A percentile compares a stretch with the other conserved stretches of the same genome.
phyloP scores from a whole-genome alignment of 345 rosid species.

The Eucalyptus guilfoylei region DNA sequence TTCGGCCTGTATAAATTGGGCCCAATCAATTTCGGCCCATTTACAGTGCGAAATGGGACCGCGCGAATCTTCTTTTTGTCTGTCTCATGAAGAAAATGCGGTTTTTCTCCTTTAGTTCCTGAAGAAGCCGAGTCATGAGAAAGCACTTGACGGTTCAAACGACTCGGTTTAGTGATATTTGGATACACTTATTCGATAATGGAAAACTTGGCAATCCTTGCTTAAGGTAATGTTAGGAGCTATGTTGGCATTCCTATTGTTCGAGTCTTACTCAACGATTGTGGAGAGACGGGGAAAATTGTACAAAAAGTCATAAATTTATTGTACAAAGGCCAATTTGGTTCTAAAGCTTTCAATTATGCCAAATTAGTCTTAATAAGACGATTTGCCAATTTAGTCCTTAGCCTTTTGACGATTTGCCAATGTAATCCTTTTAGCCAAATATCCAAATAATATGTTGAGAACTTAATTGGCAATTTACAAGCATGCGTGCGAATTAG shows the following conservation, averaged over 20 bases:
- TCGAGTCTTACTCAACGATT: not conserved
- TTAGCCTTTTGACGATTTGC: rapidly evolving
- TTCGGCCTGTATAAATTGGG: not conserved
- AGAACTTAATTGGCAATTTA: not conserved
- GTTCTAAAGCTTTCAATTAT: too few species aligned
- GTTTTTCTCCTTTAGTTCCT: not conserved
- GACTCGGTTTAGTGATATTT: not conserved
- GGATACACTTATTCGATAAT: not conserved
- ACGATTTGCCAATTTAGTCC: too few species aligned
- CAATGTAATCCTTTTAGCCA: too few species aligned
- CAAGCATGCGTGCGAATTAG: not conserved
- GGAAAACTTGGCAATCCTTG: not conserved
- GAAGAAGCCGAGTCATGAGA: not conserved
- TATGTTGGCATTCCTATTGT: not conserved
- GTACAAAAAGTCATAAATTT: too few species aligned
- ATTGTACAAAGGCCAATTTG: rapidly evolving
- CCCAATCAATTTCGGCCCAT: not conserved
- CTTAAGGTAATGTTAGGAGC: not conserved
- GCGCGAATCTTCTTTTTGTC: not conserved
- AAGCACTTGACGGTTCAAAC: not conserved
- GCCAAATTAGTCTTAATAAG: rapidly evolving
- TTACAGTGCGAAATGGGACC: not conserved
- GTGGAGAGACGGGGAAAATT: not conserved
- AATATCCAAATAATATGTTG: too few species aligned
- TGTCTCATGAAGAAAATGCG: not conserved